Conservation (phyloP, 129 eudicot species). For the Centella asiatica region DNA sequence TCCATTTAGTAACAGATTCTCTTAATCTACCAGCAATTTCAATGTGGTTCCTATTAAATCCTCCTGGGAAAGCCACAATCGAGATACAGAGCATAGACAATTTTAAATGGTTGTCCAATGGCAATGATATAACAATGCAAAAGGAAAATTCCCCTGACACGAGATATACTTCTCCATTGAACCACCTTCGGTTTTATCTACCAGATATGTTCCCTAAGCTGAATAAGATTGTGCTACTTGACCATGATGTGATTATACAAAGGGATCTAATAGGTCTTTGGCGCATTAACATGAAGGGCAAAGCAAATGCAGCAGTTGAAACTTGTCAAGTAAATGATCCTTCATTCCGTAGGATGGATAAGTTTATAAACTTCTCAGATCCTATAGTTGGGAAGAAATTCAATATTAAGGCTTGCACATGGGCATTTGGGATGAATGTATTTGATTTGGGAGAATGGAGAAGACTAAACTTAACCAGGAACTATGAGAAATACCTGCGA, state of each 20-base stretch:
- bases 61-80: conserved; percentile 58
- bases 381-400: conserved; percentile 44
- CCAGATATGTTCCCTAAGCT: conserved; percentile 70
- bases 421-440: conserved; percentile 93
- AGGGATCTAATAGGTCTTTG: conserved; percentile 71
- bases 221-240: conserved; percentile 74
- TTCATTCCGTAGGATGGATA: conserved; percentile 56
- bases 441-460: conserved; percentile 86
- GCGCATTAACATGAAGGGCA: conserved; percentile 59
- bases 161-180: conserved; percentile 59
- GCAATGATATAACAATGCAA: conserved; percentile 28
- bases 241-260: conserved; percentile 96
- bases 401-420: conserved; percentile 53
- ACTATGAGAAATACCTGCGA: conserved; percentile 51
- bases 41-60: conserved; percentile 81
- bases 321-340: conserved; percentile 65
- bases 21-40: conserved; percentile 78
- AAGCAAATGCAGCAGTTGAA: conserved; percentile 82
- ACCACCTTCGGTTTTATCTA: conserved; percentile 84
- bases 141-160: conserved; percentile 55
- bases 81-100: conserved; percentile 58
- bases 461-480: conserved; percentile 40
- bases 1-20: conserved; percentile 89
- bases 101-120: conserved; percentile 46
- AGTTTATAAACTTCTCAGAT: conserved; percentile 65